Percentiles rank a stretch among this genome's conserved stretches.
phyloP scores from a whole-genome alignment of 176 grass and related monocot species.

The Microstegium vimineum region DNA sequence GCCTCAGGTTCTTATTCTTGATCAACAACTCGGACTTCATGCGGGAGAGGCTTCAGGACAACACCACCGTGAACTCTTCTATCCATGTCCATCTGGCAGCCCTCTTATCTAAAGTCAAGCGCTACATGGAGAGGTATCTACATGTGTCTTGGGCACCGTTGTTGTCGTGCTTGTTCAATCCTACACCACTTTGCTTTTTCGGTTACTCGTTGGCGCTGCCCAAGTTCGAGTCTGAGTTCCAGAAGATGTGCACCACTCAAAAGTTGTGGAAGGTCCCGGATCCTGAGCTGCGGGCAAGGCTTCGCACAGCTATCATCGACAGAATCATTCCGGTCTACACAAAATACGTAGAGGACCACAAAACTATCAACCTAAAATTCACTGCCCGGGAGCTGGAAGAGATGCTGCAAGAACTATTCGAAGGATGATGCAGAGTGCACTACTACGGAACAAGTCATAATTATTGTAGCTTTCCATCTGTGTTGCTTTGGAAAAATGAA shows the following conservation, averaged over 20 bases:
- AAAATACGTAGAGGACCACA: not conserved
- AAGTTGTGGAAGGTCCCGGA: not conserved
- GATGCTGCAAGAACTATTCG: not conserved
- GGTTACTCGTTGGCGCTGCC: too few species aligned
- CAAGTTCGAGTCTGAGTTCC: not conserved
- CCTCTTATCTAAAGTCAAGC: too few species aligned
- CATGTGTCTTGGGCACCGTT: not conserved
- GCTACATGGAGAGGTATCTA: too few species aligned
- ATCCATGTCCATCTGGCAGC: too few species aligned
- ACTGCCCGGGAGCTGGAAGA: not conserved
- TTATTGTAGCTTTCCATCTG: too few species aligned
- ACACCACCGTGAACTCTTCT: too few species aligned
- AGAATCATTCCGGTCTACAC: not conserved
- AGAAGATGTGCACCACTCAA: not conserved
- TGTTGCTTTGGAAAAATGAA: too few species aligned
- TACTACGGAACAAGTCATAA: too few species aligned
- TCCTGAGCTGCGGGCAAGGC: not conserved
- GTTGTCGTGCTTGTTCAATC: not conserved
- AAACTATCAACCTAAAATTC: not conserved
- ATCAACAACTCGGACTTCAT: not conserved
- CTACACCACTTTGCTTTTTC: not conserved
- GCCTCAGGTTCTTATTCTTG: not conserved
- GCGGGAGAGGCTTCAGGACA: not conserved
- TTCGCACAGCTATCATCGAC: not conserved
- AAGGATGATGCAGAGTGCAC: not conserved